These are phyloP conservation scores for Rubia yunnanensis DNA, from an alignment of 257 asterid genomes.

Conservation along the genomic window DNA sequence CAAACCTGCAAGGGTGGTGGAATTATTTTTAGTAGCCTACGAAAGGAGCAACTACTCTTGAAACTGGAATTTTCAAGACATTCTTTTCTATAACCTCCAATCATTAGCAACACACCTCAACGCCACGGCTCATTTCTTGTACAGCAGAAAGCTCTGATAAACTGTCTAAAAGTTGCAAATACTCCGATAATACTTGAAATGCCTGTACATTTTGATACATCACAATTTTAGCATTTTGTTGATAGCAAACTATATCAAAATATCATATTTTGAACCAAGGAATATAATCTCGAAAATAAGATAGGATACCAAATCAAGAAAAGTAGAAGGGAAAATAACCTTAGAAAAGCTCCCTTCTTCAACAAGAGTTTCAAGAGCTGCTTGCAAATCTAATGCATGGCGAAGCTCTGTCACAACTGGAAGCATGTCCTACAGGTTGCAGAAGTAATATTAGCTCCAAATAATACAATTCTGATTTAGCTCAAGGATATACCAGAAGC, in stretches of 20 bases:
- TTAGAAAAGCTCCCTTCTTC: conserved; percentile 81
- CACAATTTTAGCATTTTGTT: conserved; percentile 20
- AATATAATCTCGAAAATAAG: conserved; percentile 13
- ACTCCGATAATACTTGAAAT: conserved; percentile 85
- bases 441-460: conserved; percentile 11
- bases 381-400: conserved; percentile 79
- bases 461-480: conserved; percentile 7
- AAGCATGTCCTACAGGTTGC: conserved; percentile 66
- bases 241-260: conserved; percentile 2
- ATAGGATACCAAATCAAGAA: conserved; percentile 17
- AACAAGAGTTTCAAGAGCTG: conserved; percentile 71
- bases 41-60: not conserved
- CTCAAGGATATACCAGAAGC: conserved; percentile 58
- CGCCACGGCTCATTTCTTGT: conserved; percentile 89
- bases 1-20: conserved; percentile 59
- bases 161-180: conserved; percentile 84
- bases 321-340: conserved; percentile 41
- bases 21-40: not conserved
- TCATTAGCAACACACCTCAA: conserved; percentile 51
- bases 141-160: conserved; percentile 75
- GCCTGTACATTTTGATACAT: conserved; percentile 49
- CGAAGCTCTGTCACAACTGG: conserved; percentile 78
- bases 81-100: not conserved
- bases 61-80: not conserved
- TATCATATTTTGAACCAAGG: conserved; percentile 12